These are phyloP conservation scores for Clonostachys rosea DNA, from an alignment of 2,329 filamentous ascomycete genomes.

Conservation along the genomic window DNA sequence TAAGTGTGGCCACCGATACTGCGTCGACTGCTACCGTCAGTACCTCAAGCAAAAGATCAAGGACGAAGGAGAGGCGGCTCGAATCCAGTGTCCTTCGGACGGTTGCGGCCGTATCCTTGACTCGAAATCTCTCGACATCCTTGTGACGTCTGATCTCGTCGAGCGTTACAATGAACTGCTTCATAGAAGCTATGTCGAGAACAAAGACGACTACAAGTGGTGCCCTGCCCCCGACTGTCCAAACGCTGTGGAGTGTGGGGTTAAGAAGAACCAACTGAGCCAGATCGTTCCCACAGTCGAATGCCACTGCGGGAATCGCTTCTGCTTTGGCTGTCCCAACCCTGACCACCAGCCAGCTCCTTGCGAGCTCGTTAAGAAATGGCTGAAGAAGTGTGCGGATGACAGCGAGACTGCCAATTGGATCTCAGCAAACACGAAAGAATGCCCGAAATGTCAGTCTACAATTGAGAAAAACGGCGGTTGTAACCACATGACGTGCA, in stretches of 20 bases:
- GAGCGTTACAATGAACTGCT: slow-evolving; percentile 77
- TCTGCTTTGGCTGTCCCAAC: slow-evolving; percentile 92
- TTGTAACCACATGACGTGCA: slow-evolving; percentile 97
- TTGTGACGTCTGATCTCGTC: slow-evolving; percentile 55
- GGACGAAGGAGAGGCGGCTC: slow-evolving; percentile 89
- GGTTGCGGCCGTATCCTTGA: slow-evolving; percentile 89
- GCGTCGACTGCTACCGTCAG: slow-evolving; percentile 85
- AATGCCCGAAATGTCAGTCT: slow-evolving; percentile 92
- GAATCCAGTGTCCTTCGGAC: slow-evolving; percentile 89
- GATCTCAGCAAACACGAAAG: slow-evolving; percentile 98
- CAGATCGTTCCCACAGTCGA: slow-evolving; percentile 85
- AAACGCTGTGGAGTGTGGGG: slow-evolving; percentile 82
- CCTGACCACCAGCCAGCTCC: slow-evolving; percentile 91
- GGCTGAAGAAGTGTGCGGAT: slow-evolving; percentile 97
- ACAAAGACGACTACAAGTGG: slow-evolving; percentile 94
- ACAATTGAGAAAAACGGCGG: slow-evolving; percentile 99
- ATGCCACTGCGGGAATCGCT: slow-evolving; percentile 79
- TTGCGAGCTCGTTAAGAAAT: slow-evolving; percentile 85
- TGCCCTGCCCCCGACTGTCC: slow-evolving; percentile 96
- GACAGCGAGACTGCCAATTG: slow-evolving; percentile 98
- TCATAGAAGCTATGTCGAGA: slow-evolving; percentile 92
- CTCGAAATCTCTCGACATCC: slow-evolving; percentile 76
- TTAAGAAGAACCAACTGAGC: slow-evolving; percentile 84
- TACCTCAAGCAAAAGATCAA: slow-evolving; percentile 91
- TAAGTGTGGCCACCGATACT: slow-evolving; percentile 93